phyloP scores from a whole-genome alignment of 2,329 filamentous ascomycete species.

The Claviceps pusilla region DNA sequence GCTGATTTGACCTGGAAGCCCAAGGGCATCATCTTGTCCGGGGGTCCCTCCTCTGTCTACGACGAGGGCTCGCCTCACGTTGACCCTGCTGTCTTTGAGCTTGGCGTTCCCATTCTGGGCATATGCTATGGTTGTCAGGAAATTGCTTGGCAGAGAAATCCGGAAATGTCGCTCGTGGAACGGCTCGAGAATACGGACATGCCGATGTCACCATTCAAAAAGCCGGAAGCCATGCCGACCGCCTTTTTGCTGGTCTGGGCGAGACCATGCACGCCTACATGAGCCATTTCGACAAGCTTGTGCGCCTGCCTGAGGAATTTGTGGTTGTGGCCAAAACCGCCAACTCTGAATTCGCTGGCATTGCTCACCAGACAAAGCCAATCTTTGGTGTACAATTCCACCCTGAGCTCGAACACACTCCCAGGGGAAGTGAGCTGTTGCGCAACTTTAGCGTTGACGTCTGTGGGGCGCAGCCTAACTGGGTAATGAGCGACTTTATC shows the following conservation, averaged over 20 bases:
- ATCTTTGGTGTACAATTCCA: conserved; percentile 70
- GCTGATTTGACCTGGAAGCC: conserved; percentile 63
- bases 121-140: conserved; percentile 2
- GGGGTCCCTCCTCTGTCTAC: conserved; percentile 58
- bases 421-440: conserved; percentile 53
- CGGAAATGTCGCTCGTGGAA: conserved; percentile 36
- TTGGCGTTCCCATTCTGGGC: conserved; percentile 20
- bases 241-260: conserved; percentile 62
- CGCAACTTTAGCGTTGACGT: conserved; percentile 75
- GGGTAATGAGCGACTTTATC: conserved; percentile 76
- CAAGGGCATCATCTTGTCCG: conserved; percentile 56
- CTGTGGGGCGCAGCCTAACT: conserved; percentile 60
- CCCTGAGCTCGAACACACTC: conserved; percentile 50
- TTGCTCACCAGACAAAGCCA: conserved; percentile 53
- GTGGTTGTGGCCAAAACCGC: conserved; percentile 56
- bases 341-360: conserved; percentile 68
- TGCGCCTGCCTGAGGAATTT: conserved; percentile 57
- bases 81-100: conserved; percentile 43
- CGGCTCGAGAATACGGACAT: conserved; percentile 31
- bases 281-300: conserved; percentile 81
- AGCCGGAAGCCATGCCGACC: conserved; percentile 47
- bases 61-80: conserved; percentile 56
- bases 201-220: conserved; percentile 32
- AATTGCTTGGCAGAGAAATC: conserved; percentile 49
- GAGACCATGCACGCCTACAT: conserved; percentile 62